phyloP scores from a whole-genome alignment of 306 rosid genomes.

The Glycine tomentella region DNA sequence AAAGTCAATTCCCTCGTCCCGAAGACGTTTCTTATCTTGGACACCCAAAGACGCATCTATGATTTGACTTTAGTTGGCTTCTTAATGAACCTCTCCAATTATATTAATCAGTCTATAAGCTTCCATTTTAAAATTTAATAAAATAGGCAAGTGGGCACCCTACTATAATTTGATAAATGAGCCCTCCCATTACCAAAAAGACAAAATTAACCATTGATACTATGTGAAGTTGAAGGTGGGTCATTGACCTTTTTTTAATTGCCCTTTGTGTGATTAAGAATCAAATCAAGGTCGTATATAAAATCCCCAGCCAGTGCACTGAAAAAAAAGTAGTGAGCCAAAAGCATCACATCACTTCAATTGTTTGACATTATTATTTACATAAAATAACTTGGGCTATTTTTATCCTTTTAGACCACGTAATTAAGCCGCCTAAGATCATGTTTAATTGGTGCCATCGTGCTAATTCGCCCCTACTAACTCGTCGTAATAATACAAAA shows the following conservation, averaged over 20 bases:
- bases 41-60: constrained; percentile 79
- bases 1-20: constrained; percentile 86
- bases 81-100: constrained; percentile 50
- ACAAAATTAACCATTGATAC: constrained; percentile 42
- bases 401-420: constrained; percentile 33
- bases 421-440: constrained; percentile 50
- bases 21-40: constrained; percentile 60
- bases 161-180: constrained; percentile 34
- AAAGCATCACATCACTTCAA: constrained; percentile 38
- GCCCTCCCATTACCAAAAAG: constrained; percentile 27
- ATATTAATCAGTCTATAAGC: constrained; percentile 47
- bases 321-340: constrained; percentile 23
- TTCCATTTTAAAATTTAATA: constrained; percentile 32
- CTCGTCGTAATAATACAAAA: constrained; percentile 24
- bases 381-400: constrained; percentile 27
- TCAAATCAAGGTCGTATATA: neutral
- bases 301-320: neutral
- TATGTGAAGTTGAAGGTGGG: neutral
- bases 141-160: constrained; percentile 39
- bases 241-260: constrained; percentile 39
- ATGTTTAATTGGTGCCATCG: constrained; percentile 30
- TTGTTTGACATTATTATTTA: constrained; percentile 27
- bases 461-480: constrained; percentile 16
- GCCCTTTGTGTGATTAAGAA: constrained; percentile 44
- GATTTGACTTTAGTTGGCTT: constrained; percentile 77